Base-by-base conservation (phyloP, 2,329 filamentous ascomycete species). In the Peltaster fructicola region DNA sequence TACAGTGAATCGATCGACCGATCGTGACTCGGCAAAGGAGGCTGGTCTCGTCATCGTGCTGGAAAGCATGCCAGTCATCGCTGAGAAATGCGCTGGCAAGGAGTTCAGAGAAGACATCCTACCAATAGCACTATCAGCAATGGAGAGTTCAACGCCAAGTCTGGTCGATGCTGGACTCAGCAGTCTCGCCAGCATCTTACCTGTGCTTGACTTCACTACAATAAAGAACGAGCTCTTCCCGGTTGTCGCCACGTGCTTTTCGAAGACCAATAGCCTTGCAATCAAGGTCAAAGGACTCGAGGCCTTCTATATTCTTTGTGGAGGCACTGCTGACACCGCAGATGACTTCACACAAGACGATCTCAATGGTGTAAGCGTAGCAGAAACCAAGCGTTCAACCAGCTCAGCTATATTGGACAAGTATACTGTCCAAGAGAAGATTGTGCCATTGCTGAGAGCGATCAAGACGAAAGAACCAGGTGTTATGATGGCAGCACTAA, bases 401-500 rank as follows among this genome's bases (percentile, higher is more conserved):
- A 73, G 44, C 56, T 63, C 2, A 66, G 81, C 72, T 2, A 84
- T 85, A 3, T 59, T 98, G 14, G 88, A 98, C 56, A 95, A 95
- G 50, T 95, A 88, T 45, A 95, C 88, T 0, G 85, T 98, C 56
- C 88, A 98, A 48, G 88, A 98, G 47, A 95, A 93, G 56, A 78
- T 98, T 16, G 68, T 95, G 0, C 88, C 88, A 0, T 56, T 95
- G 4, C 63, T 98, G 32, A 82, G 79, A 43, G 82, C 64, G 2
- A 95, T 98, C 56, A 95, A 92, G 53, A 98, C 88, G 0, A 95
- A 92, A 47, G 88, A 98, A 48, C 88, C 88, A 0, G 84, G 82
- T 6, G 88, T 98, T 7, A 95, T 95, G 79, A 77, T 95, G 61
- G 84, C 85, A 5, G 76, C 82, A 1, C 59, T 95, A 16, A 74